phyloP scores from a whole-genome alignment of 2,329 filamentous ascomycete genomes.

The Cordyceps fumosorosea region DNA sequence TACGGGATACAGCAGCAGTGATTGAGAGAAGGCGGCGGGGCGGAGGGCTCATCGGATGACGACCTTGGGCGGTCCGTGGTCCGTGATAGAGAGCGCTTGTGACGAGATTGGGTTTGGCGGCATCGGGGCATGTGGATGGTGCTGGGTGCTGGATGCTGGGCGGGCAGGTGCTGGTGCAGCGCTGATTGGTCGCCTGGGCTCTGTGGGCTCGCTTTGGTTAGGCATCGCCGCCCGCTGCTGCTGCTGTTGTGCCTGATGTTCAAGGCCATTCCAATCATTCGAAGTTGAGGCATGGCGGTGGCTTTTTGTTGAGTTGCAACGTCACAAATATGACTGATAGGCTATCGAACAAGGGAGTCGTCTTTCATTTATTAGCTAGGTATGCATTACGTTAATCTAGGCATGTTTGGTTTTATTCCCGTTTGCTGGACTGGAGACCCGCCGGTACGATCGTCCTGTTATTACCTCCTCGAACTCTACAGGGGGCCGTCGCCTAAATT shows the following conservation, averaged over 20 bases:
- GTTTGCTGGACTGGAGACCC: not conserved
- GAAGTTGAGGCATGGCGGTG: not conserved
- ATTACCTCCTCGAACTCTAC: not conserved
- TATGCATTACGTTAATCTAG: not conserved
- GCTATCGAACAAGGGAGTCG: too few species aligned
- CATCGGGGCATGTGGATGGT: constrained; percentile 12
- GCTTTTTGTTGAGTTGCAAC: not conserved
- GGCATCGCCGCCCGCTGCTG: not conserved
- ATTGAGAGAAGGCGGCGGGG: not conserved
- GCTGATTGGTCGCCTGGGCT: not conserved
- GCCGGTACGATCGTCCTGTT: not conserved
- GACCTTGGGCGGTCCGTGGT: not conserved
- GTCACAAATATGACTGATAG: too few species aligned
- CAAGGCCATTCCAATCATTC: not conserved
- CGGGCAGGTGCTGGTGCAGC: not conserved
- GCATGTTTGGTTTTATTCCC: not conserved
- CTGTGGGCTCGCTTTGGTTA: not conserved
- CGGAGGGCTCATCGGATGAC: constrained; percentile 10
- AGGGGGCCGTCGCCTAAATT: not conserved
- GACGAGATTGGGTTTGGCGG: constrained; percentile 12
- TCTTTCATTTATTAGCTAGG: not conserved
- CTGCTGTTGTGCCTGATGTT: not conserved
- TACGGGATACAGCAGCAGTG: not conserved
- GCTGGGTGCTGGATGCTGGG: not conserved
- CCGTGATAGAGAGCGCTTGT: constrained; percentile 11